A percentile compares a stretch with the other conserved stretches of the same genome.
Conservation (phyloP, 768 basidiomycete species). For the Dacryopinax spathularia region DNA sequence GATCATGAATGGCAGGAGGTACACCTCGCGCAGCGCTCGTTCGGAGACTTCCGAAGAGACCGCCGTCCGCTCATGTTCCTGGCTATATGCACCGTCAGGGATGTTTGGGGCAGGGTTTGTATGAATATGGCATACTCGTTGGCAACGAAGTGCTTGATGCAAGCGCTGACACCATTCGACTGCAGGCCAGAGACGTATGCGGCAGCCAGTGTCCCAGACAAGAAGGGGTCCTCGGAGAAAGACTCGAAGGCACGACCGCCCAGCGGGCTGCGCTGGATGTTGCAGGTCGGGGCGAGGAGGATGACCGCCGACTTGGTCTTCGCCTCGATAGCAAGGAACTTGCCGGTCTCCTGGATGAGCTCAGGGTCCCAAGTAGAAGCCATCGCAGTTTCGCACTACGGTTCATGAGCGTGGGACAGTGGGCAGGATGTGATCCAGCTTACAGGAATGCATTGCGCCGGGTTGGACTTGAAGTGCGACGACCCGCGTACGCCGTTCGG, state of each 20-base stretch:
- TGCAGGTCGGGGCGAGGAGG: slow-evolving; percentile 59
- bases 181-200: slow-evolving; percentile 60
- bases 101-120: background rate
- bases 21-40: slow-evolving; percentile 55
- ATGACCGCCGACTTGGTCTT: slow-evolving; percentile 51
- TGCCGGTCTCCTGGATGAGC: slow-evolving; percentile 39
- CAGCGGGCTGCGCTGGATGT: slow-evolving; percentile 42
- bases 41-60: slow-evolving; percentile 50
- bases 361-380: slow-evolving; percentile 56
- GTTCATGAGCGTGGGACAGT: background rate
- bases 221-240: slow-evolving; percentile 51
- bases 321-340: slow-evolving; percentile 48
- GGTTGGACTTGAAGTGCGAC: slow-evolving; percentile 47
- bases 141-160: slow-evolving; percentile 51
- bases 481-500: slow-evolving; percentile 62
- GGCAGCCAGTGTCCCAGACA: slow-evolving; percentile 34
- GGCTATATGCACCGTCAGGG: slow-evolving; percentile 38
- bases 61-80: slow-evolving; percentile 55
- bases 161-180: slow-evolving; percentile 47
- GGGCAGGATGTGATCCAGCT: slow-evolving; percentile 11
- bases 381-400: slow-evolving; percentile 51
- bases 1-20: slow-evolving; percentile 58
- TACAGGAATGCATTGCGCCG: slow-evolving; percentile 53
- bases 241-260: slow-evolving; percentile 42
- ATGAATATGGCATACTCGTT: background rate